These are phyloP conservation scores for Penicillium egyptiacum DNA, from an alignment of 495 filamentous ascomycete genomes.

Conservation along the genomic window DNA sequence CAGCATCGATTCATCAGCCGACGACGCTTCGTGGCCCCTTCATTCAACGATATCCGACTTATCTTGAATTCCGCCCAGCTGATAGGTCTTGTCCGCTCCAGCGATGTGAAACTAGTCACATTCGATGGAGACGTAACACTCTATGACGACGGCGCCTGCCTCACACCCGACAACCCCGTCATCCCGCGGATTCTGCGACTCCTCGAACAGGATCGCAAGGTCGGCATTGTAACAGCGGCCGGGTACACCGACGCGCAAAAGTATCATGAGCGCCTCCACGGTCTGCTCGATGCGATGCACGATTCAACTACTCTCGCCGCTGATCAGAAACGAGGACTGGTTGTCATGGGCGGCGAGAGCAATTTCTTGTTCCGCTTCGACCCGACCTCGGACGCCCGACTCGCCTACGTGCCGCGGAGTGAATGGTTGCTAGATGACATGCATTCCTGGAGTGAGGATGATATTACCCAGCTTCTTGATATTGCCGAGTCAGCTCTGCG, in stretches of 20 bases:
- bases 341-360: constrained; percentile 89
- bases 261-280: constrained; percentile 82
- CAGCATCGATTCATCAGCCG: constrained; percentile 79
- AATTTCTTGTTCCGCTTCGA: constrained; percentile 86
- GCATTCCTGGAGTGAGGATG: constrained; percentile 74
- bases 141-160: constrained; percentile 86
- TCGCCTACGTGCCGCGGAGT: constrained; percentile 62
- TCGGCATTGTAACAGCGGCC: constrained; percentile 95
- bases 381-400: constrained; percentile 25
- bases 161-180: constrained; percentile 71
- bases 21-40: constrained; percentile 90
- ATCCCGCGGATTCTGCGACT: constrained; percentile 75
- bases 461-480: constrained; percentile 77
- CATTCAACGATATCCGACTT: constrained; percentile 94
- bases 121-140: constrained; percentile 98
- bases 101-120: constrained; percentile 72
- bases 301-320: constrained; percentile 55
- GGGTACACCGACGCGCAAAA: constrained; percentile 84
- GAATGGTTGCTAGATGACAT: constrained; percentile 88
- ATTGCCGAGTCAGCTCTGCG: constrained; percentile 78
- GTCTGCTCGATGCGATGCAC: constrained; percentile 80
- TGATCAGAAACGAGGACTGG: constrained; percentile 67
- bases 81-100: constrained; percentile 70
- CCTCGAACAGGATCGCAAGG: constrained; percentile 59
- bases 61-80: constrained; percentile 94